These are phyloP conservation scores for Pichia sp. DNA, from an alignment of 1,139 yeast species.

Conservation along the genomic window DNA sequence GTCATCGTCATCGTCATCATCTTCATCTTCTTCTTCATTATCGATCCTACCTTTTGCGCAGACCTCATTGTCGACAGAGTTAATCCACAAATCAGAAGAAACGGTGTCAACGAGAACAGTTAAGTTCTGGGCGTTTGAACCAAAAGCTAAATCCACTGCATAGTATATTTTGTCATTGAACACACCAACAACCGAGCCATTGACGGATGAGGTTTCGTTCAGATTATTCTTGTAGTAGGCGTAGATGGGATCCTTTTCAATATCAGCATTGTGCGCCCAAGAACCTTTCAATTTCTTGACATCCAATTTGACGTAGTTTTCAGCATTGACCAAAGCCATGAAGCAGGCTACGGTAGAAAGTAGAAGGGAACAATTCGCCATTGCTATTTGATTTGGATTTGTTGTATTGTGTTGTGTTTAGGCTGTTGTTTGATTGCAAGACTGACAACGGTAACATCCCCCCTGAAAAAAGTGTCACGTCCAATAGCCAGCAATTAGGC, in stretches of 20 bases:
- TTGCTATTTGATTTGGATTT: too few relatives aligned
- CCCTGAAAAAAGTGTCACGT: too few relatives aligned
- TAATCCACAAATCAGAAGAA: slow-evolving; percentile 57
- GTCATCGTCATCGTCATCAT: background rate
- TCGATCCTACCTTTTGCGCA: slow-evolving; percentile 6
- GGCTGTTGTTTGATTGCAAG: too few relatives aligned
- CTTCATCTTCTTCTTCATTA: background rate
- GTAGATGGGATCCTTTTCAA: slow-evolving; percentile 16
- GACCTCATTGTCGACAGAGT: slow-evolving; percentile 10
- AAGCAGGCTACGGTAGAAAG: slow-evolving; percentile 3
- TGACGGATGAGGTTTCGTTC: background rate
- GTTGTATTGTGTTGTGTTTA: too few relatives aligned
- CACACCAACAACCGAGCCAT: slow-evolving; percentile 9
- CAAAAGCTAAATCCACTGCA: slow-evolving; percentile 32
- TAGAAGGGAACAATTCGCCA: slow-evolving; percentile 1
- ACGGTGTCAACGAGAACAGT: slow-evolving; percentile 55
- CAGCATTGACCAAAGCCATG: slow-evolving; percentile 3
- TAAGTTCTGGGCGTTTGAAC: slow-evolving; percentile 45
- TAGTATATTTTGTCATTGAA: slow-evolving; percentile 10
- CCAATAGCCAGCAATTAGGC: too few relatives aligned
- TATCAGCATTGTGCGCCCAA: slow-evolving; percentile 17
- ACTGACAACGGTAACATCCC: too few relatives aligned
- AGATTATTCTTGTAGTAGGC: slow-evolving; percentile 2
- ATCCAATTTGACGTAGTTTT: slow-evolving; percentile 11
- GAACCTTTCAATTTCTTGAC: slow-evolving; percentile 26